phyloP scores from a whole-genome alignment of 768 basidiomycete genomes.

The Psilocybe cyanescens region DNA sequence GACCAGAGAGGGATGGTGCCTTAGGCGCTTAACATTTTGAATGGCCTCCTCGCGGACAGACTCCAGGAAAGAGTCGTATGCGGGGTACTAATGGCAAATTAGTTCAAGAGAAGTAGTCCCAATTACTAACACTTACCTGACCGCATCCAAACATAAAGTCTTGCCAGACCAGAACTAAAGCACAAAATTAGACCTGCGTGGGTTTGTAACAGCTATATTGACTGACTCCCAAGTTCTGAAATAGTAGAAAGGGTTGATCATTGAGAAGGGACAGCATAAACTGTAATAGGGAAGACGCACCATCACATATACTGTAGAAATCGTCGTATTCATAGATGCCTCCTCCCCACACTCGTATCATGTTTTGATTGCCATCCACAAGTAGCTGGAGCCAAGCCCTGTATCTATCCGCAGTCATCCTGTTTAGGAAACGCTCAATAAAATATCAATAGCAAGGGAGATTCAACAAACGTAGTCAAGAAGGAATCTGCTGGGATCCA shows the following conservation, averaged over 20 bases:
- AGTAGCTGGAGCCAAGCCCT: conserved; percentile 83
- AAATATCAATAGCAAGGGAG: neutral
- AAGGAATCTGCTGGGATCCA: conserved; percentile 97
- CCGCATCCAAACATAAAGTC: conserved; percentile 98
- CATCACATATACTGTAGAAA: conserved; percentile 88
- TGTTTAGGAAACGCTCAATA: conserved; percentile 19
- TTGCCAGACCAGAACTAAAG: conserved; percentile 90
- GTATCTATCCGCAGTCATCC: conserved; percentile 60
- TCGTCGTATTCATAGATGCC: conserved; percentile 83
- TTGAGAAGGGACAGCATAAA: neutral
- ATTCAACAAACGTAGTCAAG: conserved; percentile 66
- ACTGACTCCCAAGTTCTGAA: conserved; percentile 70
- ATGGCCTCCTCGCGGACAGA: conserved; percentile 80
- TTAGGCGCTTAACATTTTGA: conserved; percentile 81
- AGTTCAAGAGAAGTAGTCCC: conserved; percentile 1
- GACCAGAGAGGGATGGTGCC: conserved; percentile 88
- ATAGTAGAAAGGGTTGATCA: neutral
- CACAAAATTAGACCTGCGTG: conserved; percentile 3
- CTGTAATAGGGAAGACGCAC: conserved; percentile 33
- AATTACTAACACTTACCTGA: conserved; percentile 50
- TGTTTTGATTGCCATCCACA: conserved; percentile 92
- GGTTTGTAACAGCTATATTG: neutral
- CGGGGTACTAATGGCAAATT: conserved; percentile 68
- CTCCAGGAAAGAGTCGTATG: conserved; percentile 77
- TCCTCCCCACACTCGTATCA: conserved; percentile 92